These are phyloP conservation scores for Dictyostelium capitatum DNA, from an alignment of 78 protist genomes.

Conservation along the genomic window DNA sequence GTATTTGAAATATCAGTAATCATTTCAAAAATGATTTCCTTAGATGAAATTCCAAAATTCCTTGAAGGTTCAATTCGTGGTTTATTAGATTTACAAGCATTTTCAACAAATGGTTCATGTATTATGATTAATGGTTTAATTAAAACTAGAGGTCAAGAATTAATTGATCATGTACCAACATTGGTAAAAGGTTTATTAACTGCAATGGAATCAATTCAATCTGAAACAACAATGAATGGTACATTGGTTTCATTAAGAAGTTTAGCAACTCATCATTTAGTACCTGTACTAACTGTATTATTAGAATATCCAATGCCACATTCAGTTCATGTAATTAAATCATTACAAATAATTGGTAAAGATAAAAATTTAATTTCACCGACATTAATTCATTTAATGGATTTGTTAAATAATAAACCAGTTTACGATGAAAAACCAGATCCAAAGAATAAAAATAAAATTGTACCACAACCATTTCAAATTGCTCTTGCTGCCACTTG, in stretches of 20 bases:
- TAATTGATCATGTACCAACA: slow-evolving; percentile 33
- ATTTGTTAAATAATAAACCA: slow-evolving; percentile 73
- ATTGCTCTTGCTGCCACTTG: slow-evolving; percentile 83
- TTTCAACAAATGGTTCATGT: slow-evolving; percentile 83
- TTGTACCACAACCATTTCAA: slow-evolving; percentile 32
- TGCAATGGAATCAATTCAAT: slow-evolving; percentile 63
- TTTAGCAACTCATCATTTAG: slow-evolving; percentile 78
- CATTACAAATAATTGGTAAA: slow-evolving; percentile 76
- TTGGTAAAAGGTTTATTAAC: slow-evolving; percentile 48
- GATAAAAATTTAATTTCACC: slow-evolving; percentile 63
- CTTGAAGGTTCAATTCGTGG: slow-evolving; percentile 73
- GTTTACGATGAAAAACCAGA: slow-evolving; percentile 82
- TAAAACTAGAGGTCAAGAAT: slow-evolving; percentile 75
- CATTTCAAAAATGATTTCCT: slow-evolving; percentile 41
- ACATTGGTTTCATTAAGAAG: slow-evolving; percentile 77
- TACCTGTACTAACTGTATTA: slow-evolving; percentile 42
- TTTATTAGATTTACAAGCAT: slow-evolving; percentile 59
- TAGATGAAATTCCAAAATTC: slow-evolving; percentile 73
- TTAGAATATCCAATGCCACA: slow-evolving; percentile 83
- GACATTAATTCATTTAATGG: slow-evolving; percentile 66
- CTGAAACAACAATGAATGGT: slow-evolving; percentile 86
- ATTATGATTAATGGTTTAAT: slow-evolving; percentile 85
- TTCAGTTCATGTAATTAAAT: slow-evolving; percentile 51
- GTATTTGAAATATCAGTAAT: slow-evolving; percentile 72
- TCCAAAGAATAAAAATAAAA: slow-evolving; percentile 65